Percentiles rank a stretch among this genome's conserved stretches.
phyloP scores from a whole-genome alignment of 1,284 basidiomycete species.

The Chalciporus sp. region DNA sequence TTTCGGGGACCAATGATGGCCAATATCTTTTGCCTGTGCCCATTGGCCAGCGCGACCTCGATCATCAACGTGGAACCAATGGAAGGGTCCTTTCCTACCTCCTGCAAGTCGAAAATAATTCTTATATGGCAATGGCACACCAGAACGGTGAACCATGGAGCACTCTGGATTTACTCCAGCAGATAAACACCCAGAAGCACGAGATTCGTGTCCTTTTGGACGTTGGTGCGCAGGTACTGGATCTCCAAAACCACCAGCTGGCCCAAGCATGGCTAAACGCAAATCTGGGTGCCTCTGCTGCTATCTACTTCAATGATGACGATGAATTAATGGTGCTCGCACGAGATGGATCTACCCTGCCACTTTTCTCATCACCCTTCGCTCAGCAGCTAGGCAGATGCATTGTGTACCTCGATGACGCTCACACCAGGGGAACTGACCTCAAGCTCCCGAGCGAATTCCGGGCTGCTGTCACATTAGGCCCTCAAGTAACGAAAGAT shows the following conservation, averaged over 20 bases:
- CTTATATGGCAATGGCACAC: slow-evolving; percentile 34
- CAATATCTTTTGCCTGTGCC: slow-evolving; percentile 49
- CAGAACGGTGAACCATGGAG: slow-evolving; percentile 26
- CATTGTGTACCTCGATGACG: slow-evolving; percentile 57
- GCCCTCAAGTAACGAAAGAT: slow-evolving; percentile 57
- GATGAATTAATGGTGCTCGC: slow-evolving; percentile 48
- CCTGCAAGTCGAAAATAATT: slow-evolving; percentile 45
- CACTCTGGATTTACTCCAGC: slow-evolving; percentile 36
- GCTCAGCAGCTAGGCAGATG: slow-evolving; percentile 46
- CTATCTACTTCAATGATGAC: slow-evolving; percentile 49
- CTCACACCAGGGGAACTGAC: slow-evolving; percentile 60
- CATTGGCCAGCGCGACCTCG: slow-evolving; percentile 46
- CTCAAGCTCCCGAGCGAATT: slow-evolving; percentile 48
- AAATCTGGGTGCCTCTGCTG: slow-evolving; percentile 37
- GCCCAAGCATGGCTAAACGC: slow-evolving; percentile 44
- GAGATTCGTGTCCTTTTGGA: slow-evolving; percentile 50
- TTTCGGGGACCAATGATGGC: slow-evolving; percentile 61
- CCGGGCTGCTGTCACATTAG: slow-evolving; percentile 55
- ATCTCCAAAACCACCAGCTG: slow-evolving; percentile 46
- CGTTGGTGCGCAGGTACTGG: slow-evolving; percentile 60
- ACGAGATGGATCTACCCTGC: slow-evolving; percentile 41
- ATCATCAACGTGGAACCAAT: slow-evolving; percentile 47
- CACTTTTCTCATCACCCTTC: slow-evolving; percentile 46
- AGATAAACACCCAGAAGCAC: slow-evolving; percentile 37
- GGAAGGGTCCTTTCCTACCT: slow-evolving; percentile 50